Percentiles rank a stretch among this genome's conserved stretches.
phyloP scores from a whole-genome alignment of 306 rosid genomes.

The Vachellia collinsii region DNA sequence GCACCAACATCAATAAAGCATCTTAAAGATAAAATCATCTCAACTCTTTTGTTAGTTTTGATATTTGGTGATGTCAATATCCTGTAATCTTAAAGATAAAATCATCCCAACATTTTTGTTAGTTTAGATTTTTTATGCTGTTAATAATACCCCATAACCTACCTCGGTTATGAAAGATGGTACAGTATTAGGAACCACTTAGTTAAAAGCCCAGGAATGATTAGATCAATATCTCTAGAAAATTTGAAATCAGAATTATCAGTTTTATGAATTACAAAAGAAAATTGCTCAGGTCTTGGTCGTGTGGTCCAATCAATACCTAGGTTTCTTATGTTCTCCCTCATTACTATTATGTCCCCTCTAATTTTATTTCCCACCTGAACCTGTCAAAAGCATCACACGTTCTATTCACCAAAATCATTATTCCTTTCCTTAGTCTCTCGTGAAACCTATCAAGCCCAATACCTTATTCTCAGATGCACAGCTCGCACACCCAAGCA shows the following conservation, averaged over 20 bases:
- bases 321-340: neutral
- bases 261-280: conserved; percentile 7
- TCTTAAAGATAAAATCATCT: neutral
- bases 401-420: neutral
- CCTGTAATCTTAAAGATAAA: neutral
- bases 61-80: neutral
- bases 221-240: neutral
- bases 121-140: neutral
- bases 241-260: conserved; percentile 1
- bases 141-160: neutral
- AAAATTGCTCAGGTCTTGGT: neutral
- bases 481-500: neutral
- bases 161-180: neutral
- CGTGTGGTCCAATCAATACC: neutral
- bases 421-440: neutral
- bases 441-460: neutral
- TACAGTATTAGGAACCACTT: neutral
- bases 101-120: neutral
- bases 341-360: neutral
- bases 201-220: neutral
- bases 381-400: neutral
- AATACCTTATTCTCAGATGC: neutral
- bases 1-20: neutral
- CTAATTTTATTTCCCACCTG: neutral
- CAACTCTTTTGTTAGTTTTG: neutral